Base-by-base conservation (phyloP, 768 basidiomycete species). In the Pleurotus citrinopileatus region DNA sequence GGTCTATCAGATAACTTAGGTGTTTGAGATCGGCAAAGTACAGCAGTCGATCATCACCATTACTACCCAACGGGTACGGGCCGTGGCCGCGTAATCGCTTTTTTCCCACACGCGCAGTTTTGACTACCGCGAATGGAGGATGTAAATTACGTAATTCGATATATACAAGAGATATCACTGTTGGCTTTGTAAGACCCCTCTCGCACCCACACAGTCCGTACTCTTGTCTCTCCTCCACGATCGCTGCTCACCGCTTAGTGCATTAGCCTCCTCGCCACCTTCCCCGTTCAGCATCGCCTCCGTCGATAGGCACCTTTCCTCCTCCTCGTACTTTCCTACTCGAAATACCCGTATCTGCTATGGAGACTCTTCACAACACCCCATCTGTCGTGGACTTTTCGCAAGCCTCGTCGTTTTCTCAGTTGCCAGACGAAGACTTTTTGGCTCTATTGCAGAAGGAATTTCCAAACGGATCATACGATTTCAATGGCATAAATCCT, bases 391-490 rank as follows among this genome's bases (percentile, higher is more conserved):
- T 89, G 87, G 86, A 89, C 61, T 73, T 87, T 54, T 71, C 83
- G 2, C 81, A 83, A 57, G 69, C 80, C 12, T 66, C 78, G 17
- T 68, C 79, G 28, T 82, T 88, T 71, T 75, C 86, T 4, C 82
- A 84, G 40, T 68, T 90, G 38, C 76, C 83, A 9, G 88, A 91
- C 63, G 84, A 84, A 62, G 87, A 90, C 70, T 88, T 92, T 57
- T 79, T 91, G 40, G 81, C 85, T 9, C 76, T 91, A 47, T 76
- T 92, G 2, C 84, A 86, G 63, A 90, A 89, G 61, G 89, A 91
- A 68, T 90, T 87, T 62, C 74, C 81, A 28, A 59, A 68, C 19
- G 46, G 54, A 2, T 52, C 69, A 46, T 42, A 60, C 55, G 65
- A 65, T 58, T 64, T 71, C 42, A 73, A 77, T 57, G 75, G 72